These are phyloP conservation scores for Hortiboletus flavorubellus DNA, from an alignment of 768 basidiomycete genomes.

Conservation along the genomic window DNA sequence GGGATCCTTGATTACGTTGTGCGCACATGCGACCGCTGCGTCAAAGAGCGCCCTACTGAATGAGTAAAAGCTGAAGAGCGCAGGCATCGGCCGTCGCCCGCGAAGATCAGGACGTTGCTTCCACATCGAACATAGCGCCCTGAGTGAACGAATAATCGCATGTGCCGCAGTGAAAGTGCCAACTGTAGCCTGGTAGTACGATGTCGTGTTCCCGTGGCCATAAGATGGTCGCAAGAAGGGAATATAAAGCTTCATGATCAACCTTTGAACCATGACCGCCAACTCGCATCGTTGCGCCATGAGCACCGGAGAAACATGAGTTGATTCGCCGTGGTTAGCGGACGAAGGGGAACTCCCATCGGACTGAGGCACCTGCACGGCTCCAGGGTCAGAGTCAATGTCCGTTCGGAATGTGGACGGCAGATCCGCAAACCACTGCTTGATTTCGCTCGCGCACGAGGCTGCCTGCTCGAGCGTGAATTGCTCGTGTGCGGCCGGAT, in stretches of 20 bases:
- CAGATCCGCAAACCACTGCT: constrained; percentile 50
- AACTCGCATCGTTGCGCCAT: constrained; percentile 57
- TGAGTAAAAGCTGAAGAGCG: constrained; percentile 54
- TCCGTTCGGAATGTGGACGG: constrained; percentile 49
- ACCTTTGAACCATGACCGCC: constrained; percentile 53
- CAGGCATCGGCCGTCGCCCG: constrained; percentile 36
- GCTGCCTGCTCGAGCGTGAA: constrained; percentile 61
- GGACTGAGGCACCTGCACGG: constrained; percentile 9
- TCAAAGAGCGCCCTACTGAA: constrained; percentile 63
- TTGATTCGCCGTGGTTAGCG: constrained; percentile 11
- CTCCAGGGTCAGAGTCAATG: constrained; percentile 29
- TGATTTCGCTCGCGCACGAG: constrained; percentile 54
- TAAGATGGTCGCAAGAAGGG: constrained; percentile 54
- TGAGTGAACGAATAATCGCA: constrained; percentile 51
- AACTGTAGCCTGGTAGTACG: constrained; percentile 51
- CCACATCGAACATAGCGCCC: constrained; percentile 40
- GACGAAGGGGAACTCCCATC: constrained; percentile 10
- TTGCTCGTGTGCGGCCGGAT: constrained; percentile 27
- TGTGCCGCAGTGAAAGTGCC: constrained; percentile 67
- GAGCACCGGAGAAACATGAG: constrained; percentile 35
- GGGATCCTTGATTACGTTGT: constrained; percentile 56
- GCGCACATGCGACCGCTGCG: constrained; percentile 61
- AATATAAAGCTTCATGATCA: constrained; percentile 63
- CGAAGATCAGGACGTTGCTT: constrained; percentile 34
- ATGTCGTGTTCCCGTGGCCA: constrained; percentile 23